Conservation (phyloP, 2,329 filamentous ascomycete species). For the Phyllosticta citriasiana region DNA sequence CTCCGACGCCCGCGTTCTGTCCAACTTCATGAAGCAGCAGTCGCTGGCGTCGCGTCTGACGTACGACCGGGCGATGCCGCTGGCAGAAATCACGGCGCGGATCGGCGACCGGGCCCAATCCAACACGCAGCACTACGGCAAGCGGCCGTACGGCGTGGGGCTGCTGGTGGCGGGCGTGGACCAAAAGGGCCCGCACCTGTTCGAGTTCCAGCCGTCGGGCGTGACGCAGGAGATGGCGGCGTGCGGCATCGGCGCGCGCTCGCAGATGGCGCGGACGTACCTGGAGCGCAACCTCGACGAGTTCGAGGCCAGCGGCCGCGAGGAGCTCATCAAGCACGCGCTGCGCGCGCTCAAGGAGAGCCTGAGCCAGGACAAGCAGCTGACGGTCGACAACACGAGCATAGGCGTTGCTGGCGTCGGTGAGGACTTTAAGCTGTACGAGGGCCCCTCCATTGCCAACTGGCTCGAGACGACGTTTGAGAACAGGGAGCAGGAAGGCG, state of each 20-base stretch:
- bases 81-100: constrained; percentile 79
- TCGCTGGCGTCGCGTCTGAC: constrained; percentile 91
- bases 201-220: constrained; percentile 94
- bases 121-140: constrained; percentile 96
- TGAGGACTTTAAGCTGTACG: constrained; percentile 82
- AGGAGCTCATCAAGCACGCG: constrained; percentile 85
- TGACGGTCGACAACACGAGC: constrained; percentile 94
- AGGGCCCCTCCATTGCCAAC: constrained; percentile 75
- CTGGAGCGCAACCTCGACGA: constrained; percentile 82
- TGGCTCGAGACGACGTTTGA: constrained; percentile 66
- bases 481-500: constrained; percentile 31
- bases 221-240: constrained; percentile 97
- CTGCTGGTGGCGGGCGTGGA: constrained; percentile 89
- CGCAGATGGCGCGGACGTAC: constrained; percentile 96
- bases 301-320: constrained; percentile 65
- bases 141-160: constrained; percentile 90
- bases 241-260: constrained; percentile 89
- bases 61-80: constrained; percentile 85
- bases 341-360: constrained; percentile 89
- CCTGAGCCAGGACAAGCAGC: constrained; percentile 90
- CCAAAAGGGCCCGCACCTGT: constrained; percentile 86
- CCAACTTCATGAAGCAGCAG: constrained; percentile 99
- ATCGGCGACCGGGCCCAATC: constrained; percentile 95
- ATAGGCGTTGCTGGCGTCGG: constrained; percentile 70
- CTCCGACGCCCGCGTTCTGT: constrained; percentile 94